Evolutionary conservation across 768 basidiomycete genomes (phyloP), one percentile per base, ranked within the genome.

Genomic region (Pleurotus eryngii): DNA sequence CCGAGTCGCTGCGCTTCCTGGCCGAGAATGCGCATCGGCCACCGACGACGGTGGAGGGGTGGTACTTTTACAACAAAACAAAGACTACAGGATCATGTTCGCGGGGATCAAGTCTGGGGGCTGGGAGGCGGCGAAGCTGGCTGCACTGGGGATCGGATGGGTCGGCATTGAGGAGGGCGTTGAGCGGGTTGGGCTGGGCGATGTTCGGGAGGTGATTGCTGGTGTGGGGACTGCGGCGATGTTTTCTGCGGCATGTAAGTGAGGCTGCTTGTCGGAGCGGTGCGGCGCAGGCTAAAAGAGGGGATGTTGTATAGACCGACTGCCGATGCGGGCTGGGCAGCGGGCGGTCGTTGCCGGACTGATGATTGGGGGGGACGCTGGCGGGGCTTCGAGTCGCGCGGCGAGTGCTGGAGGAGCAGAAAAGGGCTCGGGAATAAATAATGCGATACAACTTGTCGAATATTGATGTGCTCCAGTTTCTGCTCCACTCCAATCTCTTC

Each of bases 1-100:
- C 71, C 47, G 84, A 88, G n/a, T 81, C 83, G 11, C 74, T 94
- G 68, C 87, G 84, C 51, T 95, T 90, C 70, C 79, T 95, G 49
- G 93, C 92, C n/a, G 93, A 96, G 71, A 95, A 96, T 69, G 93
- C 86, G 45, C 94, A 96, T 71, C 80, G 91, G 56, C 80, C 89
- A 48, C 93, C 93, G 18, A 86, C 74, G 63, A 96, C 94, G 27
- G 81, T 92, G 57, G 83, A 87, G 63, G 94, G 94, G 58, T 95
- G 94, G 93, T 96, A 95, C 71, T 89, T 92, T 64, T 95, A 96
- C 83, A 90, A 92, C 69, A 95, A 95, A 77, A 94, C 92, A 26
- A 96, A 95, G 72, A 95, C 76, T 95, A 95, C 77, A 78, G 83
- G 63, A 83, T 94, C 63, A 80, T 92, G 65, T 78, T 85, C 60